phyloP scores from a whole-genome alignment of 2,329 filamentous ascomycete species.

The Penicillium sclerotiorum region DNA sequence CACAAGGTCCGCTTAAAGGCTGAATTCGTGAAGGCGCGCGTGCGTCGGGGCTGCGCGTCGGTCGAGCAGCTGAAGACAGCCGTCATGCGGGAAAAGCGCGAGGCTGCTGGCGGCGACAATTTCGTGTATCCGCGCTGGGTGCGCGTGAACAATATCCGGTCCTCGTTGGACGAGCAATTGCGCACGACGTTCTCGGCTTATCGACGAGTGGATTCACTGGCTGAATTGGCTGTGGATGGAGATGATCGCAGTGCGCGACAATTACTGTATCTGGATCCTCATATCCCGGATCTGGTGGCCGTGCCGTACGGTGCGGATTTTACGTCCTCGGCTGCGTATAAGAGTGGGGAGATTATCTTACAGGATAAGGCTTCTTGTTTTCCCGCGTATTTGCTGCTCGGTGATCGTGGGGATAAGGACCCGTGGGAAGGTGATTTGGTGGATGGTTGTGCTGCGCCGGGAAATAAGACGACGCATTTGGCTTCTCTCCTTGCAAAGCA shows the following conservation, averaged over 20 bases:
- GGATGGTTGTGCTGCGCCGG: constrained; percentile 93
- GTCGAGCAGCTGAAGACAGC: constrained; percentile 62
- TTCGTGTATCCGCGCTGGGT: constrained; percentile 81
- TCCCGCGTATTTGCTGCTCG: constrained; percentile 81
- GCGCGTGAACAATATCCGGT: constrained; percentile 78
- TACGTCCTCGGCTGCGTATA: constrained; percentile 73
- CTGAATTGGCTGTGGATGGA: constrained; percentile 55
- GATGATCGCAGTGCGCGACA: constrained; percentile 20
- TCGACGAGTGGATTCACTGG: constrained; percentile 57
- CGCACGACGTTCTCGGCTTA: constrained; percentile 71
- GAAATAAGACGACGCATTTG: constrained; percentile 95
- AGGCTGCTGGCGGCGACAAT: constrained; percentile 40
- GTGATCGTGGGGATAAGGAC: constrained; percentile 43
- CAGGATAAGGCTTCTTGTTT: constrained; percentile 98
- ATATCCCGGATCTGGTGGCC: constrained; percentile 83
- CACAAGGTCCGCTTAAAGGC: constrained; percentile 80
- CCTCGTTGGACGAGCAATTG: constrained; percentile 72
- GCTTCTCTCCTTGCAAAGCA: constrained; percentile 66
- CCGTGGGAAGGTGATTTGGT: constrained; percentile 67
- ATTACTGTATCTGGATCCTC: constrained; percentile 67
- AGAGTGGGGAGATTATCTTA: constrained; percentile 75
- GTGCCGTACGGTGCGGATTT: constrained; percentile 73
- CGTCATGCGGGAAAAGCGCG: constrained; percentile 44
- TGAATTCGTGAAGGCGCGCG: constrained; percentile 77
- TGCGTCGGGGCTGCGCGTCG: constrained; percentile 70